Conservation (phyloP, 768 basidiomycete genomes). For the Lactarius vividus region DNA sequence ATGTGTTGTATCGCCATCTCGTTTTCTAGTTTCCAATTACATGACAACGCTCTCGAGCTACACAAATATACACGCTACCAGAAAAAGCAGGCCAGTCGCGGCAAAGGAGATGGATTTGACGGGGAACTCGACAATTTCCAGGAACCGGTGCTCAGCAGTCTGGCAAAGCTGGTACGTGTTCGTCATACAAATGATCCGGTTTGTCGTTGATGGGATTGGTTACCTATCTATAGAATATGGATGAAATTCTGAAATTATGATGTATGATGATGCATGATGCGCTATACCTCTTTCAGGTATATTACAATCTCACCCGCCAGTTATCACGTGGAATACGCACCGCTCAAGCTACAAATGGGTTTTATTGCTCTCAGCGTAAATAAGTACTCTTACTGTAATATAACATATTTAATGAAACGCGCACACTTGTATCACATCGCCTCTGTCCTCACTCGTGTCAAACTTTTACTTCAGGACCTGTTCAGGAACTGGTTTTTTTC, state of each 20-base stretch:
- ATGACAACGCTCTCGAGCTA: conserved; percentile 14
- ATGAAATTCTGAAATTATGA: neutral
- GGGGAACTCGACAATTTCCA: conserved; percentile 25
- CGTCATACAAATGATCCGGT: neutral
- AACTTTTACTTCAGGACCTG: neutral
- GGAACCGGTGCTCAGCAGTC: conserved; percentile 18
- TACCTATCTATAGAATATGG: conserved; percentile 1
- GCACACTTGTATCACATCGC: neutral
- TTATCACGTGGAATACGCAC: too few relatives aligned
- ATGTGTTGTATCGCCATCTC: neutral
- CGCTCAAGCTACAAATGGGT: neutral
- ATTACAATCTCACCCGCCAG: neutral
- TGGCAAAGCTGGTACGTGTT: conserved; percentile 17
- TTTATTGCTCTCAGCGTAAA: neutral
- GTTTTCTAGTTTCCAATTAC: conserved; percentile 2
- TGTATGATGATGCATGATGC: neutral
- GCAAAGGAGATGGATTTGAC: conserved; percentile 15
- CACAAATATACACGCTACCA: conserved; percentile 14
- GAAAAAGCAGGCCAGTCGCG: conserved; percentile 14
- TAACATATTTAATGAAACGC: neutral
- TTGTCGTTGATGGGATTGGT: neutral
- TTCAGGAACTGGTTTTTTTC: neutral
- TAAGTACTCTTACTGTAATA: neutral
- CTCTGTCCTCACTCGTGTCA: conserved; percentile 4
- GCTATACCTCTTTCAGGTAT: neutral